A percentile compares a stretch with the other conserved stretches of the same genome.
Evolutionary conservation across 2,329 filamentous ascomycete species (phyloP).

Genomic region (Lecanoromycetidae sp.): DNA sequence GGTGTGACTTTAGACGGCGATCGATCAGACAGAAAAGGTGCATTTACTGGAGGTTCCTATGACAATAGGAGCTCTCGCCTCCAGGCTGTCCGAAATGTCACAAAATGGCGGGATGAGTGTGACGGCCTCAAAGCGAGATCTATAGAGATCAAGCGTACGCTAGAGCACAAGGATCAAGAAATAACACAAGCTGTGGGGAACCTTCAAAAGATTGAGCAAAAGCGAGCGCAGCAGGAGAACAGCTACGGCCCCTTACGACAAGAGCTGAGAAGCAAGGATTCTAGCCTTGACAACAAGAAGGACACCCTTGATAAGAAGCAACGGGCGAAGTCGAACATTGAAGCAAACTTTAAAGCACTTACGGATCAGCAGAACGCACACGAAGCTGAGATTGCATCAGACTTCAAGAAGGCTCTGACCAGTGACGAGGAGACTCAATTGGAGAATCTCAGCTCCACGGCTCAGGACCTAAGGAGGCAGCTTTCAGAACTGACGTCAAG

Average conservation of each 20-base stretch:
- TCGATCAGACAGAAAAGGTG: constrained; percentile 86
- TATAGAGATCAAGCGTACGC: constrained; percentile 52
- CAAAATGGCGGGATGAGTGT: constrained; percentile 61
- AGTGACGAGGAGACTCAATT: constrained; percentile 71
- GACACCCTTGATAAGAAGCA: constrained; percentile 64
- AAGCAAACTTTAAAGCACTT: constrained; percentile 62
- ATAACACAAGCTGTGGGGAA: constrained; percentile 79
- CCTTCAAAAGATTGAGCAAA: constrained; percentile 69
- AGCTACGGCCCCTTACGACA: constrained; percentile 69
- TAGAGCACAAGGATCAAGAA: constrained; percentile 73
- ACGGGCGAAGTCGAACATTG: constrained; percentile 51
- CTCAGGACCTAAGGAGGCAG: constrained; percentile 64
- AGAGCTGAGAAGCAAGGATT: constrained; percentile 64
- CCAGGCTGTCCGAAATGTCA: constrained; percentile 66
- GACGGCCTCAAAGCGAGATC: constrained; percentile 55
- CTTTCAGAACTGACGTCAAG: constrained; percentile 62
- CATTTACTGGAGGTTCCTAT: constrained; percentile 87
- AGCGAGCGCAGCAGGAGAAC: constrained; percentile 62
- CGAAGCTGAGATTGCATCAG: constrained; percentile 66
- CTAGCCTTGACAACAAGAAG: constrained; percentile 59
- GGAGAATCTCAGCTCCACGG: constrained; percentile 53
- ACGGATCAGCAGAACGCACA: constrained; percentile 63
- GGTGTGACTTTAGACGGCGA: constrained; percentile 93
- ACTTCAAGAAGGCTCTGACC: constrained; percentile 85
- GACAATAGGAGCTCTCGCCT: constrained; percentile 76